A percentile compares a stretch with the other conserved stretches of the same genome.
Evolutionary conservation across 257 asterid species (phyloP).

Genomic region (Solanum chiquidenum): DNA sequence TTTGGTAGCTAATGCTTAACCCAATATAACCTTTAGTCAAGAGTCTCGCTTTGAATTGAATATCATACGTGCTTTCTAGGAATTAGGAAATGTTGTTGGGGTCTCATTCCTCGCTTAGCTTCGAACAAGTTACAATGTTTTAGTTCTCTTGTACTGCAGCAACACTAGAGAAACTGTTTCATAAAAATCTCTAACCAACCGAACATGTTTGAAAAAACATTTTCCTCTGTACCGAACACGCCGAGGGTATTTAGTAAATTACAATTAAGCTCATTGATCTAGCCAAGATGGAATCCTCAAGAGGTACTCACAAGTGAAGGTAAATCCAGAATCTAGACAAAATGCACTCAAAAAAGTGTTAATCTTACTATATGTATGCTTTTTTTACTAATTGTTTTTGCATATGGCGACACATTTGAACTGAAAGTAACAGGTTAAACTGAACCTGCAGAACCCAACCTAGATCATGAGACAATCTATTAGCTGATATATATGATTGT

Average conservation of each 20-base stretch:
- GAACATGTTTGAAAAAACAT: background rate
- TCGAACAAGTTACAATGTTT: too few relatives aligned
- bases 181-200: background rate
- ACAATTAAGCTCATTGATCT: background rate
- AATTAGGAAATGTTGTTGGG: too few relatives aligned
- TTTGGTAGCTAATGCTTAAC: too few relatives aligned
- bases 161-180: background rate
- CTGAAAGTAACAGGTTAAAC: background rate
- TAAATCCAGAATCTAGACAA: background rate
- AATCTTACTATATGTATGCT: background rate
- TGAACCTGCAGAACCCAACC: background rate
- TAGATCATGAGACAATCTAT: background rate
- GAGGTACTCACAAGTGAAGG: background rate
- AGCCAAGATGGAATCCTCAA: background rate
- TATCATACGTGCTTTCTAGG: too few relatives aligned
- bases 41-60: too few relatives aligned
- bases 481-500: background rate
- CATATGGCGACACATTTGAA: background rate
- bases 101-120: too few relatives aligned
- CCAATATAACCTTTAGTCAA: too few relatives aligned
- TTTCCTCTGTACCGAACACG: background rate
- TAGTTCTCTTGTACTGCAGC: too few relatives aligned
- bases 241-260: background rate
- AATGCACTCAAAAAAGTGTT: background rate
- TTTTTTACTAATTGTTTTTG: background rate